A percentile compares a stretch with the other conserved stretches of the same genome.
These are phyloP conservation scores for Diospyros kaki DNA, from an alignment of 148 eudicot genomes.

Conservation along the genomic window DNA sequence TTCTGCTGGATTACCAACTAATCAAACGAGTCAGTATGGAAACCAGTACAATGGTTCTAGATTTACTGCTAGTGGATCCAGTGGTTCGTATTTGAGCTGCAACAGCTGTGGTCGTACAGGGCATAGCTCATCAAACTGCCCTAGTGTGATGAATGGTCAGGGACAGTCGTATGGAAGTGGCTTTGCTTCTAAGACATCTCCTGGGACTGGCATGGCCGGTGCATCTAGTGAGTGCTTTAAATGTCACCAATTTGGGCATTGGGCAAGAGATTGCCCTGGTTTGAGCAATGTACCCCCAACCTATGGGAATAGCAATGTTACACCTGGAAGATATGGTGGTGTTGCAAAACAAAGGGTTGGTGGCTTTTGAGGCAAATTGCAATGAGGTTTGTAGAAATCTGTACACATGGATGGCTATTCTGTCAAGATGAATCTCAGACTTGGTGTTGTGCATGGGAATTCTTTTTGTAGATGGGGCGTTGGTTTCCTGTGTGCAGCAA, in stretches of 20 bases:
- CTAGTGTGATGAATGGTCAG: slow-evolving; percentile 44
- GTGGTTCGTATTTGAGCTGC: slow-evolving; percentile 40
- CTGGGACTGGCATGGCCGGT: slow-evolving; percentile 29
- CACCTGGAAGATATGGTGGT: slow-evolving; percentile 52
- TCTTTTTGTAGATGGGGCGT: background rate
- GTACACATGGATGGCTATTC: background rate
- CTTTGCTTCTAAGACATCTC: slow-evolving; percentile 18
- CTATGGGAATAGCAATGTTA: slow-evolving; percentile 41
- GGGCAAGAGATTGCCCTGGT: slow-evolving; percentile 74
- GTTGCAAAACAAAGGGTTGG: slow-evolving; percentile 46
- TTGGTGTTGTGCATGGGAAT: background rate
- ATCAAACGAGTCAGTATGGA: slow-evolving; percentile 37
- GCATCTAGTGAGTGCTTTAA: slow-evolving; percentile 50
- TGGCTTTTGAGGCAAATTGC: slow-evolving; percentile 29
- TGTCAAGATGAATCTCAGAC: background rate
- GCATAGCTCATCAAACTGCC: slow-evolving; percentile 61
- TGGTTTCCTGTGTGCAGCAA: background rate
- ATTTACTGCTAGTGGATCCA: slow-evolving; percentile 24
- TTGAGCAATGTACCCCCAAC: slow-evolving; percentile 49
- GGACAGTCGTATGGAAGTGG: slow-evolving; percentile 35
- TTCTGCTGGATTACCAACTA: slow-evolving; percentile 16
- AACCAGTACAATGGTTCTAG: slow-evolving; percentile 51
- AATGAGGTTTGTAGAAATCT: background rate
- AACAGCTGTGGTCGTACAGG: slow-evolving; percentile 65
- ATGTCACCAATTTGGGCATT: slow-evolving; percentile 76